phyloP scores from a whole-genome alignment of 345 rosid genomes.

The Microcos paniculata region DNA sequence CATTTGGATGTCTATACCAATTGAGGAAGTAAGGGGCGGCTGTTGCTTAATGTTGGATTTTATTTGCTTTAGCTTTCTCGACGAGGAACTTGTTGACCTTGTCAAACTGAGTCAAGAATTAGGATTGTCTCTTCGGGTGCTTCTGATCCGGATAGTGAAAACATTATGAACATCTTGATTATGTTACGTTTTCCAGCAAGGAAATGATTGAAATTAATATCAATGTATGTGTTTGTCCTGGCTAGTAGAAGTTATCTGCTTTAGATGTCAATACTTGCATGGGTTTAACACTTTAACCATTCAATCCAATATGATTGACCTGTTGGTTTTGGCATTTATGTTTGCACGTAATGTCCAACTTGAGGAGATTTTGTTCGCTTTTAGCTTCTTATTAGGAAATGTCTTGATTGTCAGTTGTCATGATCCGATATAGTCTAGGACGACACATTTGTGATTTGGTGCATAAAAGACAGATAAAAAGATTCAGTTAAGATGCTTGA shows the following conservation, averaged over 20 bases:
- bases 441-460: background rate
- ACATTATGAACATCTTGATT: background rate
- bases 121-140: background rate
- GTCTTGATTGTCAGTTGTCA: background rate
- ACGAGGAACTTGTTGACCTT: background rate
- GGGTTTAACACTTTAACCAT: background rate
- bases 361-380: background rate
- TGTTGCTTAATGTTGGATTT: background rate
- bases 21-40: background rate
- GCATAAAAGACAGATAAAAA: background rate
- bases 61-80: background rate
- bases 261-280: background rate
- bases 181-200: background rate
- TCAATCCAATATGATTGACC: constrained; percentile 11
- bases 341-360: background rate
- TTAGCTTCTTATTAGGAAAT: constrained; percentile 1
- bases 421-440: background rate
- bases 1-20: background rate
- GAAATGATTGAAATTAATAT: background rate
- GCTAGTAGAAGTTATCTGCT: background rate
- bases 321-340: constrained; percentile 50
- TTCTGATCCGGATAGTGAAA: background rate
- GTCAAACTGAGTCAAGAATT: background rate
- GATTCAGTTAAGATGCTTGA: background rate
- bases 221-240: background rate